Percentiles rank a stretch among this genome's conserved stretches.
Conservation (phyloP, 2,329 filamentous ascomycete genomes). For the Epichloe uncinata region DNA sequence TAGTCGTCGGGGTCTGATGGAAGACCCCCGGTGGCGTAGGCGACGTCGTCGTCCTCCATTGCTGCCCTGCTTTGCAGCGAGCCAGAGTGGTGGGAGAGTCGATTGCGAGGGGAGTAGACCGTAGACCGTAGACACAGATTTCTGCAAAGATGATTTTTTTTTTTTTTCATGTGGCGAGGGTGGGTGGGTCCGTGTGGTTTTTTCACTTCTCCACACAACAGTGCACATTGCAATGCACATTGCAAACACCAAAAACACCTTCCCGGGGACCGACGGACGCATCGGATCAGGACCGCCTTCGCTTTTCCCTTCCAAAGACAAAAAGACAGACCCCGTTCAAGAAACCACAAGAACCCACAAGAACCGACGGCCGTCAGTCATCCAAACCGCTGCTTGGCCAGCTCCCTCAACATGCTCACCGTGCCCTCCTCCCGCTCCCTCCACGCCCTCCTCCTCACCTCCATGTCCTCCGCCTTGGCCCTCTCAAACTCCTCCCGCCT, state of each 20-base stretch:
- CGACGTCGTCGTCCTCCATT: conserved; percentile 18
- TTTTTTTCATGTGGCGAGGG: too few relatives aligned
- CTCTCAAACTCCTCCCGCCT: conserved; percentile 67
- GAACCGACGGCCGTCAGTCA: conserved; percentile 11
- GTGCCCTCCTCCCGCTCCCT: conserved; percentile 70
- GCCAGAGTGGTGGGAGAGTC: neutral
- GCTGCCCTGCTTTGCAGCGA: neutral
- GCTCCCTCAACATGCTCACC: conserved; percentile 63
- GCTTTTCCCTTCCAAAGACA: too few relatives aligned
- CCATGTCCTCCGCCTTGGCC: conserved; percentile 64
- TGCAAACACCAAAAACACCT: too few relatives aligned
- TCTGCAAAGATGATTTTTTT: too few relatives aligned
- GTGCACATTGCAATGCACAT: too few relatives aligned
- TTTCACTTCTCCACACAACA: too few relatives aligned
- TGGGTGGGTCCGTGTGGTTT: too few relatives aligned
- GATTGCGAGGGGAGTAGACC: too few relatives aligned
- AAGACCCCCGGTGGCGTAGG: conserved; percentile 35
- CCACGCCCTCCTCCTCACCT: conserved; percentile 58
- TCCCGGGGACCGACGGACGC: too few relatives aligned
- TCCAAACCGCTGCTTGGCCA: conserved; percentile 72
- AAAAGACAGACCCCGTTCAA: too few relatives aligned
- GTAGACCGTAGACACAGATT: too few relatives aligned
- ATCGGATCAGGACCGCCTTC: too few relatives aligned
- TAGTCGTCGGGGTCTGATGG: conserved; percentile 58
- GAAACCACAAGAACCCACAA: neutral